Conservation (phyloP, 192 early-diverging fungal species). For the Backusella liffmaniae region DNA sequence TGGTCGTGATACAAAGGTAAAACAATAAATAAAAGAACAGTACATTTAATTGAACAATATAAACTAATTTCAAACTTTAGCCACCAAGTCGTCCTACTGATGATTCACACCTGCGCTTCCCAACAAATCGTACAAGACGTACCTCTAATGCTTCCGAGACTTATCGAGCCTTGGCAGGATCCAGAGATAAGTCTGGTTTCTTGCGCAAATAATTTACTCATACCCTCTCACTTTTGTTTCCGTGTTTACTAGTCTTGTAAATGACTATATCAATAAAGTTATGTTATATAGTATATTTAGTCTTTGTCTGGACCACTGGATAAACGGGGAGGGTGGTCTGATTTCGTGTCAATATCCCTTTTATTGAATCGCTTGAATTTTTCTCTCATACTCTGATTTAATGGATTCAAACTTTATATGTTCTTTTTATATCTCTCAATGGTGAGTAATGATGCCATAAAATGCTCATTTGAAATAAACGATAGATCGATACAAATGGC, state of each 20-base stretch:
- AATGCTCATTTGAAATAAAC: no score
- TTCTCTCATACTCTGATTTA: no score
- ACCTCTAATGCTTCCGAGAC: slow-evolving; percentile 1
- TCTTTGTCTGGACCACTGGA: not conserved
- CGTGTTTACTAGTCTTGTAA: not conserved
- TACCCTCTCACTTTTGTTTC: not conserved
- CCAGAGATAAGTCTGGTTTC: not conserved
- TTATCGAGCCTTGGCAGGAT: not conserved
- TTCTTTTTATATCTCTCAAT: no score
- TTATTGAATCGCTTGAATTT: not conserved
- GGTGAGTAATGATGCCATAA: no score
- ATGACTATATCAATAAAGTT: not conserved
- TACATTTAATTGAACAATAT: not conserved
- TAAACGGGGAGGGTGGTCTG: not conserved
- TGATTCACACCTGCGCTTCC: not conserved
- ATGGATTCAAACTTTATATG: no score
- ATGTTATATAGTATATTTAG: not conserved
- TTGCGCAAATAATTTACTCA: not conserved
- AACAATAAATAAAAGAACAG: not conserved
- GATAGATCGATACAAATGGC: no score
- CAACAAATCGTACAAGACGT: not conserved
- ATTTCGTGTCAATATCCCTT: not conserved
- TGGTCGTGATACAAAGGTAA: slow-evolving; percentile 2
- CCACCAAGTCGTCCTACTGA: not conserved
- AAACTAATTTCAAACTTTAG: not conserved